A percentile compares a stretch with the other conserved stretches of the same genome.
Evolutionary conservation across 331 rosid species (phyloP).

Genomic region (Malus hybrid): DNA sequence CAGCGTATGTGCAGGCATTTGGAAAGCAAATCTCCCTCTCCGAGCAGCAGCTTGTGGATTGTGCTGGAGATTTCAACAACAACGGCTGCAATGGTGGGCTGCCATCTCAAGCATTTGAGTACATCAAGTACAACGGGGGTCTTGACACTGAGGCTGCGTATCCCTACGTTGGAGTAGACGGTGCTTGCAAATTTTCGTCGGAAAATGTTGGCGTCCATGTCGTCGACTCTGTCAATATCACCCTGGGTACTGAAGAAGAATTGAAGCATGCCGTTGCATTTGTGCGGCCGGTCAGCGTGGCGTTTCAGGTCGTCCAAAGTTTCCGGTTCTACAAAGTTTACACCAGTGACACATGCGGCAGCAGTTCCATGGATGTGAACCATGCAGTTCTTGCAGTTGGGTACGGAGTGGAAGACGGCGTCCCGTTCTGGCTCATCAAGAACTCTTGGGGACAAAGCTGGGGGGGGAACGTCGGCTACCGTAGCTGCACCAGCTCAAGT

Average conservation of each 20-base stretch:
- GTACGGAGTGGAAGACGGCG: slow-evolving; percentile 67
- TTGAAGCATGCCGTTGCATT: slow-evolving; percentile 82
- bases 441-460: slow-evolving; percentile 82
- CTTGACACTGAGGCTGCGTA: slow-evolving; percentile 77
- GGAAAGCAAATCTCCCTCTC: slow-evolving; percentile 71
- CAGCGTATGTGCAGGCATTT: slow-evolving; percentile 73
- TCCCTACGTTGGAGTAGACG: slow-evolving; percentile 59
- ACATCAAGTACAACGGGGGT: slow-evolving; percentile 88
- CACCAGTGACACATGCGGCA: slow-evolving; percentile 68
- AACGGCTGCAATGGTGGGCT: slow-evolving; percentile 82
- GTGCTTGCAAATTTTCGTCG: slow-evolving; percentile 53
- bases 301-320: slow-evolving; percentile 50
- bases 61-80: slow-evolving; percentile 88
- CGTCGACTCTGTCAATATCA: slow-evolving; percentile 61
- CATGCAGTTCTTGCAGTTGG: slow-evolving; percentile 97
- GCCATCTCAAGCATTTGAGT: slow-evolving; percentile 97
- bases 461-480: too few relatives aligned
- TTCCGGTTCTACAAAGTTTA: slow-evolving; percentile 69
- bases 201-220: slow-evolving; percentile 67
- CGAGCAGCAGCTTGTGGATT: slow-evolving; percentile 95
- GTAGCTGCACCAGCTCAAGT: too few relatives aligned
- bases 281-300: slow-evolving; percentile 87
- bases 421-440: slow-evolving; percentile 82
- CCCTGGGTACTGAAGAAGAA: slow-evolving; percentile 81
- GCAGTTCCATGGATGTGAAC: slow-evolving; percentile 75